phyloP scores from a whole-genome alignment of 2,329 filamentous ascomycete species.

The Colletotrichum sp. region DNA sequence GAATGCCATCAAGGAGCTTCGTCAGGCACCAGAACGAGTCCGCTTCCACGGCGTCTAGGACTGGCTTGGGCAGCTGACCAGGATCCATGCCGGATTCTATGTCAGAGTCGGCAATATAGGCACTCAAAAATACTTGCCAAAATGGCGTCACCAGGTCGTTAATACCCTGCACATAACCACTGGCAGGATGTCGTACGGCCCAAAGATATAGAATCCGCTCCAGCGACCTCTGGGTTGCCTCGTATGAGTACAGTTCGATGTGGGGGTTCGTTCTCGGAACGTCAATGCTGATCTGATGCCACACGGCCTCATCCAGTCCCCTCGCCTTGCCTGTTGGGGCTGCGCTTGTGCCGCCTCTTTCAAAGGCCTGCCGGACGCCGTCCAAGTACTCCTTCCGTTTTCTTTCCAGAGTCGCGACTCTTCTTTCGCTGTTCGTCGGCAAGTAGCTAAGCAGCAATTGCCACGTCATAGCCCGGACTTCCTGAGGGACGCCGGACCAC shows the following conservation, averaged over 20 bases:
- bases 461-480: slow-evolving; percentile 99
- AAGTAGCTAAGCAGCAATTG: slow-evolving; percentile 93
- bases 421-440: slow-evolving; percentile 92
- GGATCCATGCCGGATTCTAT: slow-evolving; percentile 97
- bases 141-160: slow-evolving; percentile 98
- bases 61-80: slow-evolving; percentile 86
- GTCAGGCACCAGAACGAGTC: slow-evolving; percentile 99
- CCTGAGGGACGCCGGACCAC: slow-evolving; percentile 93
- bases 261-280: slow-evolving; percentile 96
- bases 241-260: slow-evolving; percentile 92
- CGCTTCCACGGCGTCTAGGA: slow-evolving; percentile 95
- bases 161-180: slow-evolving; percentile 97
- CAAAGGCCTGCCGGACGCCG: slow-evolving; percentile 78
- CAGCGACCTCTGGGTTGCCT: slow-evolving; percentile 91
- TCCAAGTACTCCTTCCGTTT: slow-evolving; percentile 98
- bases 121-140: slow-evolving; percentile 95
- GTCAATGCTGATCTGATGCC: slow-evolving; percentile 99
- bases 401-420: slow-evolving; percentile 86
- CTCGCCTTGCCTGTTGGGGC: slow-evolving; percentile 49
- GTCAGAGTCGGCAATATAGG: slow-evolving; percentile 93
- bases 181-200: slow-evolving; percentile 96
- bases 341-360: slow-evolving; percentile 52
- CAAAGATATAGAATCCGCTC: slow-evolving; percentile 97
- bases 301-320: slow-evolving; percentile 94
- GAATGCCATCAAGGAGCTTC: slow-evolving; percentile 96